These are phyloP conservation scores for Luzula sylvatica DNA, from an alignment of 176 grass and related monocot species.

Conservation along the genomic window DNA sequence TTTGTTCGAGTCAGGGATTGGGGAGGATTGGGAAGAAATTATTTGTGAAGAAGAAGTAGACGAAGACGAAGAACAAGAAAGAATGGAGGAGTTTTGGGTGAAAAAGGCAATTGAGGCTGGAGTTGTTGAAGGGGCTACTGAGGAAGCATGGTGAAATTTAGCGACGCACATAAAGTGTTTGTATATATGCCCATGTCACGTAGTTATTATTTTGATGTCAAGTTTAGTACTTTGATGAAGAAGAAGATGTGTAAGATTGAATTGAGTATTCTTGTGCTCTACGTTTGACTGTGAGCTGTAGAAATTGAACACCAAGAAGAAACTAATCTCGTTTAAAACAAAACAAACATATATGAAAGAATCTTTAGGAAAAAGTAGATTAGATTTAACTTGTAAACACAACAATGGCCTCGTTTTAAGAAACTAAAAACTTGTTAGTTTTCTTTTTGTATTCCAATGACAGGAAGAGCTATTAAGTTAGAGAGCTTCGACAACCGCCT, in stretches of 20 bases:
- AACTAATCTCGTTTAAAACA: no score
- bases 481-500: not conserved
- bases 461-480: not conserved
- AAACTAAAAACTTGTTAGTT: not conserved
- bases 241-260: no score
- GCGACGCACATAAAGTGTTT: not conserved
- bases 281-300: no score
- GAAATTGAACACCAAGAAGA: no score
- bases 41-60: slow-evolving; percentile 14
- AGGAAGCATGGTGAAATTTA: slow-evolving; percentile 59
- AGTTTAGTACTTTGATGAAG: no score
- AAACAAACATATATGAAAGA: not conserved
- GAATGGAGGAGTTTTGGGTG: slow-evolving; percentile 70
- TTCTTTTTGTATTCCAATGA: slow-evolving; percentile 6
- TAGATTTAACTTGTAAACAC: slow-evolving; percentile 14
- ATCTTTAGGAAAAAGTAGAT: slow-evolving; percentile 15
- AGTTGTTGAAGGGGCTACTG: slow-evolving; percentile 23
- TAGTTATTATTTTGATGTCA: no score
- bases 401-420: slow-evolving; percentile 4
- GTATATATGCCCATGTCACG: not conserved
- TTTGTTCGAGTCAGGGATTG: slow-evolving; percentile 40
- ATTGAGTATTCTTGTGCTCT: no score
- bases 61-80: slow-evolving; percentile 26
- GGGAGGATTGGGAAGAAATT: slow-evolving; percentile 59
- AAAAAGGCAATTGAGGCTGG: slow-evolving; percentile 50